Evolutionary conservation across 768 basidiomycete genomes (phyloP).

Genomic region (Lenzites betulinus): DNA sequence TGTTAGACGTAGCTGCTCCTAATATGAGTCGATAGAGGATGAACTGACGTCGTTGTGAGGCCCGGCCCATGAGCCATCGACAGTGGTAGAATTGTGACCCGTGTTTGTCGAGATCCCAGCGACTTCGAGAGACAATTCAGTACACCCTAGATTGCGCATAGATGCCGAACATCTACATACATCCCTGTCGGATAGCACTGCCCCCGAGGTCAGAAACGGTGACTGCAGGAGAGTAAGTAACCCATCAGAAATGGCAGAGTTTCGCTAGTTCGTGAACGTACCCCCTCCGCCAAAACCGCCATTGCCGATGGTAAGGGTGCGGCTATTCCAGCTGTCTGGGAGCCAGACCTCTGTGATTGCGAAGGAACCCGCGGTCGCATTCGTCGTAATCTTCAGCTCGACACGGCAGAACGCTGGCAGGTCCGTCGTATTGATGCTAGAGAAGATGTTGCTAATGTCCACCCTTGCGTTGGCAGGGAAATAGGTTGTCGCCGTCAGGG

Average conservation of each 20-base stretch:
- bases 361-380: constrained; percentile 20
- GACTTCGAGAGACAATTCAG: constrained; percentile 2
- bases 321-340: constrained; percentile 23
- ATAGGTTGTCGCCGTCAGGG: constrained; percentile 7
- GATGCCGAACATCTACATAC: too few species aligned
- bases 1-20: too few species aligned
- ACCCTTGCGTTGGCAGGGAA: constrained; percentile 18
- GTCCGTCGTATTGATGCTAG: constrained; percentile 18
- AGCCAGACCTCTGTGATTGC: constrained; percentile 31
- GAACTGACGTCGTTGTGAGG: constrained; percentile 22
- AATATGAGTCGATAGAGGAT: too few species aligned
- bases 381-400: constrained; percentile 24
- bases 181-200: constrained; percentile 21
- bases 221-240: constrained; percentile 1
- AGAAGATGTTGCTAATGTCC: constrained; percentile 18
- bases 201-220: constrained; percentile 19
- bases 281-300: constrained; percentile 30
- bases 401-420: constrained; percentile 29
- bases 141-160: too few species aligned
- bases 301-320: constrained; percentile 30
- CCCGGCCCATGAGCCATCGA: constrained; percentile 19
- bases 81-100: constrained; percentile 12
- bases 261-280: neutral
- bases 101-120: constrained; percentile 27
- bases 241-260: too few species aligned